Evolutionary conservation across 164 flowering plant species (phyloP).

Genomic region (Aristolochia contorta): DNA sequence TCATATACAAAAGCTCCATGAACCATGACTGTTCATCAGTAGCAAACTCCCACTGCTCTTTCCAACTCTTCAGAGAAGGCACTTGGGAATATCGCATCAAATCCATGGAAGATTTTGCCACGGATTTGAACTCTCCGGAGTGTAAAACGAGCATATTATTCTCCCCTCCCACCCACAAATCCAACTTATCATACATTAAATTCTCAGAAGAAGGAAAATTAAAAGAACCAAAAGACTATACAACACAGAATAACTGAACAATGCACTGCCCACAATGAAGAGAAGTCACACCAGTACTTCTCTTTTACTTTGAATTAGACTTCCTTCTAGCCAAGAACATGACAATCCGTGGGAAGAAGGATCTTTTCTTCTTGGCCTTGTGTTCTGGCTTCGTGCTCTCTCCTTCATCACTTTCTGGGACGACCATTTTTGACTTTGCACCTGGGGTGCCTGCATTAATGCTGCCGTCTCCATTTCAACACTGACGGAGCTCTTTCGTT

Average conservation of each 20-base stretch:
- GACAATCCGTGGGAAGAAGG: constrained; percentile 8
- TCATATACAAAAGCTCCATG: too few species aligned
- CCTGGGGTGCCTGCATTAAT: constrained; percentile 11
- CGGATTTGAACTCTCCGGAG: too few species aligned
- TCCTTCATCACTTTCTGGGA: constrained; percentile 7
- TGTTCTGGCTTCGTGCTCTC: constrained; percentile 27
- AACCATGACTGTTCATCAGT: too few species aligned
- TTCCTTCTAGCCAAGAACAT: constrained; percentile 10
- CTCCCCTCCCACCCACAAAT: too few species aligned
- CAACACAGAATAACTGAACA: neutral
- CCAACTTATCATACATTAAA: neutral
- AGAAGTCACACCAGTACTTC: neutral
- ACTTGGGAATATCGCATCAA: too few species aligned
- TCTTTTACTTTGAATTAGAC: constrained; percentile 2
- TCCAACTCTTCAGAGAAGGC: too few species aligned
- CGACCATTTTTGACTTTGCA: constrained; percentile 19
- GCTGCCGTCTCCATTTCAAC: constrained; percentile 13
- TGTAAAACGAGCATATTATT: too few species aligned
- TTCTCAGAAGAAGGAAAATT: neutral
- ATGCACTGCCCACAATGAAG: neutral
- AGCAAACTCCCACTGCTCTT: too few species aligned
- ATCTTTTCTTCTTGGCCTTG: constrained; percentile 55
- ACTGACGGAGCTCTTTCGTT: constrained; percentile 16
- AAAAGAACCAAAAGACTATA: neutral
- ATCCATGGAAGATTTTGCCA: too few species aligned